Evolutionary conservation across 73 alveolate genomes (phyloP).

Genomic region (Tetrahymena elliotti): DNA sequence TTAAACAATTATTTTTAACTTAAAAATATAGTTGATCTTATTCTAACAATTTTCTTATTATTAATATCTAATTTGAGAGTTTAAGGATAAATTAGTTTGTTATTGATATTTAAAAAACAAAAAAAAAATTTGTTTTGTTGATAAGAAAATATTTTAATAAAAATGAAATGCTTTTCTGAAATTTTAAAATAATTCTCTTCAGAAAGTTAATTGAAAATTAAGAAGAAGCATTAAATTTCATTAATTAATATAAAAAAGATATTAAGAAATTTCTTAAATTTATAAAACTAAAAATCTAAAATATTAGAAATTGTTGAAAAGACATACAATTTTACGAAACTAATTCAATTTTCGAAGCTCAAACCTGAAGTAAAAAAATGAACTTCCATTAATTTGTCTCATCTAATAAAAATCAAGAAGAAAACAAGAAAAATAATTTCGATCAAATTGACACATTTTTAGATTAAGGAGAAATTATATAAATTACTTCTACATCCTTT

Average conservation of each 20-base stretch:
- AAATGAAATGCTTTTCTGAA: neutral
- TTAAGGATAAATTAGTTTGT: too few relatives aligned
- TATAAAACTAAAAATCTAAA: neutral
- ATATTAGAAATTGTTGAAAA: neutral
- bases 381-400: neutral
- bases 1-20: too few relatives aligned
- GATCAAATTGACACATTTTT: neutral
- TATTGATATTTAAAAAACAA: too few relatives aligned
- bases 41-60: too few relatives aligned
- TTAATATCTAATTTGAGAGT: too few relatives aligned
- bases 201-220: too few relatives aligned
- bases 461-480: neutral
- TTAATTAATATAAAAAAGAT: neutral
- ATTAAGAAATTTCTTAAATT: neutral
- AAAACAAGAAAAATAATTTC: neutral
- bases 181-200: neutral
- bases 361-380: neutral
- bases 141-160: too few relatives aligned
- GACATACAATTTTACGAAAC: too few relatives aligned
- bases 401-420: neutral
- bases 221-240: neutral
- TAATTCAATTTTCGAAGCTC: neutral
- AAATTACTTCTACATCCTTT: neutral
- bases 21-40: too few relatives aligned
- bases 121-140: too few relatives aligned